Conservation (phyloP, 2,329 filamentous ascomycete genomes). For the Tolypocladium amazonense region DNA sequence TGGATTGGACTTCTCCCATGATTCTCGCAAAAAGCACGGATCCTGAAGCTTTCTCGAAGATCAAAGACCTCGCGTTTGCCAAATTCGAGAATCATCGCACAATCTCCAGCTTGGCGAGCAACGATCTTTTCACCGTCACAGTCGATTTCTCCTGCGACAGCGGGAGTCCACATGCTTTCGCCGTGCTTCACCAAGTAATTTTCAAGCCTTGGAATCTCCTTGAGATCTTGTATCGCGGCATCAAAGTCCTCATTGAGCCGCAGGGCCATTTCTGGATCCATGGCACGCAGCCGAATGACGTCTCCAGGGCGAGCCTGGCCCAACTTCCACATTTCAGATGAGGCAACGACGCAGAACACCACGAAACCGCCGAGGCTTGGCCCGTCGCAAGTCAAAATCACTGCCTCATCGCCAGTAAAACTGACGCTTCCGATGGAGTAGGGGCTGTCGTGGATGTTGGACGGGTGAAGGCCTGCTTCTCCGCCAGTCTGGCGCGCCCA, state of each 20-base stretch:
- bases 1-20: slow-evolving; percentile 15
- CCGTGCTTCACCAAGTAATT: not conserved
- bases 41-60: slow-evolving; percentile 20
- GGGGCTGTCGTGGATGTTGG: slow-evolving; percentile 28
- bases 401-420: slow-evolving; percentile 30
- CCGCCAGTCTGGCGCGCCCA: slow-evolving; percentile 27
- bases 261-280: slow-evolving; percentile 14
- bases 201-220: not conserved
- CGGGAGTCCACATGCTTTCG: not conserved
- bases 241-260: slow-evolving; percentile 11
- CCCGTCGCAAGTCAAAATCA: slow-evolving; percentile 26
- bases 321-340: slow-evolving; percentile 30
- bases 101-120: slow-evolving; percentile 21
- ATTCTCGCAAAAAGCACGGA: slow-evolving; percentile 21
- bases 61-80: slow-evolving; percentile 16
- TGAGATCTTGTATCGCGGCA: slow-evolving; percentile 11
- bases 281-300: slow-evolving; percentile 19
- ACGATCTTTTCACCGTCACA: slow-evolving; percentile 8
- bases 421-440: slow-evolving; percentile 30
- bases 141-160: slow-evolving; percentile 2
- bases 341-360: slow-evolving; percentile 24
- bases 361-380: slow-evolving; percentile 31
- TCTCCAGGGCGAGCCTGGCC: slow-evolving; percentile 29
- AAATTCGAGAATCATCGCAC: slow-evolving; percentile 23
- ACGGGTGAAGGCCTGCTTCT: slow-evolving; percentile 27